Percentiles rank a stretch among this genome's conserved stretches.
These are phyloP conservation scores for Anisodus acutangulus DNA, from an alignment of 257 asterid genomes.

Conservation along the genomic window DNA sequence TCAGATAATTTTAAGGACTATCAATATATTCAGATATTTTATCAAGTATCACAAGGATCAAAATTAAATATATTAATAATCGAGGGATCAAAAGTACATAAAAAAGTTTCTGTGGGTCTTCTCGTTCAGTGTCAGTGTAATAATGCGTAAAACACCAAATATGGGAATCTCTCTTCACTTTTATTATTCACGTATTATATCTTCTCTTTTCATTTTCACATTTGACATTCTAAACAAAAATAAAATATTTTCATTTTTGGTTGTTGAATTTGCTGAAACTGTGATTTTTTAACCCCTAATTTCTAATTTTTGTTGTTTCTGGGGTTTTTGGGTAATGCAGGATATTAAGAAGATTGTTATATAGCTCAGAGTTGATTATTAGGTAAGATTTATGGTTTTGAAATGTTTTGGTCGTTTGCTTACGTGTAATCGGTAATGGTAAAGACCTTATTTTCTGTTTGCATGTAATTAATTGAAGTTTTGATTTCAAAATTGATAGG, in stretches of 20 bases:
- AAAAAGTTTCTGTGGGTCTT: neutral
- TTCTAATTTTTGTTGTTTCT: neutral
- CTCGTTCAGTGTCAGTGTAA: neutral
- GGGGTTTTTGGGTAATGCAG: slow-evolving; percentile 17
- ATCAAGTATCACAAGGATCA: neutral
- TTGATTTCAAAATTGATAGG: neutral
- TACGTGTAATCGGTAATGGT: neutral
- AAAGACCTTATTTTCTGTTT: slow-evolving; percentile 1
- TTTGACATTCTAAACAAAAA: neutral
- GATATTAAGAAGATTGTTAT: neutral
- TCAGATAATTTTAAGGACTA: neutral
- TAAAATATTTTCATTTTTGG: neutral
- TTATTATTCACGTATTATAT: no score
- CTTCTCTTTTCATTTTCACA: neutral
- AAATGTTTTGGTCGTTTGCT: neutral
- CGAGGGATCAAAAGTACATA: neutral
- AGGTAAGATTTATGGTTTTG: neutral
- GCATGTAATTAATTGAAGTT: neutral
- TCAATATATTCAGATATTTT: neutral
- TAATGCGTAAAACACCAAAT: neutral
- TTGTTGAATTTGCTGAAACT: neutral
- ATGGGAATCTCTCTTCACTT: neutral
- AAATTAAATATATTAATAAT: neutral
- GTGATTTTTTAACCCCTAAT: neutral
- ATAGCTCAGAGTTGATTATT: neutral